Percentiles rank a stretch among this genome's conserved stretches.
Conservation (phyloP, 2,329 filamentous ascomycete species). For the Epichloe elymi region DNA sequence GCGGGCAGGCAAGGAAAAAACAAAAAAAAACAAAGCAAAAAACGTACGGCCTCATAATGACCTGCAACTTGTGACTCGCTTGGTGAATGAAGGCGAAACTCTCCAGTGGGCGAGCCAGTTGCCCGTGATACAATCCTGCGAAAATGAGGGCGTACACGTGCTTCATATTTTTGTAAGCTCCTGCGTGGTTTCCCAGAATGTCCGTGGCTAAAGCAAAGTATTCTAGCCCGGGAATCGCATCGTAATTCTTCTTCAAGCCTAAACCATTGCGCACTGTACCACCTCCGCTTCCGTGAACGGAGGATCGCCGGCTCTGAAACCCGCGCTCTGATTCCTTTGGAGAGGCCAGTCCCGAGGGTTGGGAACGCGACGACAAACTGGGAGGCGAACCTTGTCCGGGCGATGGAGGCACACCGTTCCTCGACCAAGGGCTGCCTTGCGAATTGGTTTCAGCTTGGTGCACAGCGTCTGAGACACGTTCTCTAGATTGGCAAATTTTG, state of each 20-base stretch:
- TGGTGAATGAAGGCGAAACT: conserved; percentile 55
- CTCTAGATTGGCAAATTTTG: conserved; percentile 55
- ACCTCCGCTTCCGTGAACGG: conserved; percentile 28
- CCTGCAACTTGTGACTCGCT: conserved; percentile 47
- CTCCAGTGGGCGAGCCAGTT: conserved; percentile 74
- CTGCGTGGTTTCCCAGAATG: conserved; percentile 71
- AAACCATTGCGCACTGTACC: conserved; percentile 15
- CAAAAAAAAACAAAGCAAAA: not conserved
- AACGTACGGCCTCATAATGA: conserved; percentile 62
- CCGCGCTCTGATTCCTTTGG: conserved; percentile 37
- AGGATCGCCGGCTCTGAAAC: conserved; percentile 35
- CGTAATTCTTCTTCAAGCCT: conserved; percentile 48
- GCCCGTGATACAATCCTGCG: conserved; percentile 78
- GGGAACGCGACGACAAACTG: conserved; percentile 28
- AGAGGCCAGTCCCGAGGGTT: conserved; percentile 36
- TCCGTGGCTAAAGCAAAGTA: conserved; percentile 81
- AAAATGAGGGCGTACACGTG: conserved; percentile 78
- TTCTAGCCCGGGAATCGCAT: conserved; percentile 76
- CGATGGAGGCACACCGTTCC: conserved; percentile 39
- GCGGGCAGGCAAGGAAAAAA: not conserved
- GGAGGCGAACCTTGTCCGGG: conserved; percentile 44
- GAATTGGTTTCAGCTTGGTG: conserved; percentile 17
- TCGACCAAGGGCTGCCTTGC: conserved; percentile 25
- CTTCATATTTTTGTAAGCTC: conserved; percentile 65
- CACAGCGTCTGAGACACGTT: conserved; percentile 45